Conservation (phyloP, 176 grass and related monocot genomes). For the Musa beccarii region DNA sequence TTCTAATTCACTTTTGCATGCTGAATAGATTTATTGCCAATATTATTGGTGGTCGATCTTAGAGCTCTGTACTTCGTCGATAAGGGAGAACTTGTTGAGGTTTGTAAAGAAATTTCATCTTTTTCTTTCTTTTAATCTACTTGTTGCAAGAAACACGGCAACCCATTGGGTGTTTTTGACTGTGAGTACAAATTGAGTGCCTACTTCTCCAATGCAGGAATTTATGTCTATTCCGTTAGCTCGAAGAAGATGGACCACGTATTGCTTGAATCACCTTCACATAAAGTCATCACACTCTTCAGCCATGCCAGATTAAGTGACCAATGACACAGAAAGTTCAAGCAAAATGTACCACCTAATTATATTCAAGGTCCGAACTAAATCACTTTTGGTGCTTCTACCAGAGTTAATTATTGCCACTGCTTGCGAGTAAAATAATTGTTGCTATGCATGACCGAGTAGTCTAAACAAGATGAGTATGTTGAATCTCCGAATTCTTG, state of each 20-base stretch:
- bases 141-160: background rate
- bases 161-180: slow-evolving; percentile 11
- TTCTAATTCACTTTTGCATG: slow-evolving; percentile 2
- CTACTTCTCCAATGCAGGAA: slow-evolving; percentile 49
- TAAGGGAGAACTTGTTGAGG: slow-evolving; percentile 78
- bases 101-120: slow-evolving; percentile 8
- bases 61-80: slow-evolving; percentile 76
- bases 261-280: slow-evolving; percentile 49
- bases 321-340: slow-evolving; percentile 62
- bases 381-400: slow-evolving; percentile 6
- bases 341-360: slow-evolving; percentile 71
- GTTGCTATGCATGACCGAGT: too few relatives aligned
- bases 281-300: slow-evolving; percentile 81
- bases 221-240: slow-evolving; percentile 59
- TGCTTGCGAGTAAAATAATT: background rate
- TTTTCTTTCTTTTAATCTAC: background rate
- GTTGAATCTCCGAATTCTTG: too few relatives aligned
- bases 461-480: too few relatives aligned
- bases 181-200: slow-evolving; percentile 40
- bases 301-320: slow-evolving; percentile 89
- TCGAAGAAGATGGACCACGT: slow-evolving; percentile 53
- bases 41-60: slow-evolving; percentile 87
- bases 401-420: background rate
- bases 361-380: slow-evolving; percentile 68
- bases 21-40: slow-evolving; percentile 25